Base-by-base conservation (phyloP, 306 rosid species). In the Rosa multiflora region DNA sequence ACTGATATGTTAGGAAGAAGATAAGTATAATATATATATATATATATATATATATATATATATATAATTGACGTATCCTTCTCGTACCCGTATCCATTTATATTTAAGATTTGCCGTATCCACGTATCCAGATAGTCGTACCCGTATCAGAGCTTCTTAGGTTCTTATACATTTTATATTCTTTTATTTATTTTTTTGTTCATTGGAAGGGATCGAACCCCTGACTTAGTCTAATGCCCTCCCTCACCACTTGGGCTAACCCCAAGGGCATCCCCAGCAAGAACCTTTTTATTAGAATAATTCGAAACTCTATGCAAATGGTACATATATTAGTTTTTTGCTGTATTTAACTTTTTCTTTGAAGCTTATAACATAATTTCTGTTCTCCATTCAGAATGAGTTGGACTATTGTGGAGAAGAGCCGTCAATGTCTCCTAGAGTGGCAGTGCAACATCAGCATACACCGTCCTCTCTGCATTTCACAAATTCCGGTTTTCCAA, bases 361-460 rank as follows among this genome's bases (percentile, higher is more conserved):
- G 67, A 23, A 72, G 51, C 63, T 72, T 72, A 48, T 18, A 40
- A 44, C 52, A 12, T 71, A 68, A 23, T 4, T 63, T 72, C 58
- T 75, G 47, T 59, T 64, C 52, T 80, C 37, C 62, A 49, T 77
- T 81, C 85, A 93, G 98, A 88, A 91, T 82, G 98, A 91, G 85
- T 74, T 93, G 75, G 98, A 93, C 76, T 90, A 76, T 70, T 74
- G 87, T 74, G 98, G 90, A 59, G 98, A 93, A 83, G 98, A 93
- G 77, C 93, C 89, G 44, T 83, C 91, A 21, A 72, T 88, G 93
- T 93, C 98, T 11, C 94, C 98, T 1, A 88, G 93, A 67, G 87
- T 86, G 9, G 74, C 87, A 29, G 74, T 17, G 70, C 97, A 84
- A 66, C 87, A 91, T 32, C 98, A 91, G 75, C 90, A 87, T 18